phyloP scores from a whole-genome alignment of 192 early-diverging fungal genomes.

The Chytriomyces hyalinus region DNA sequence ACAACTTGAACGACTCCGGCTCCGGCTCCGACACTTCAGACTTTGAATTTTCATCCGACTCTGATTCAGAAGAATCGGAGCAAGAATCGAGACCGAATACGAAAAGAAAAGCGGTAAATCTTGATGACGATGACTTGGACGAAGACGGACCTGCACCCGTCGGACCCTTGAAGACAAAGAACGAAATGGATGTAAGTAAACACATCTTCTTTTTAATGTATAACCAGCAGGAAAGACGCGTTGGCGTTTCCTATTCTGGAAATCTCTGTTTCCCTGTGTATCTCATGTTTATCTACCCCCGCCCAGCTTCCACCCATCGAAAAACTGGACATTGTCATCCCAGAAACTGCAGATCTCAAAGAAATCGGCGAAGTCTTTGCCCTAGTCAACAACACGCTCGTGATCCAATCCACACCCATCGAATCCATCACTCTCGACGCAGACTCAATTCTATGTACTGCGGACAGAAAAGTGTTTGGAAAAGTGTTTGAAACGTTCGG shows the following conservation, averaged over 20 bases:
- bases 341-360: slow-evolving; percentile 54
- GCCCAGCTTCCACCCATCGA: slow-evolving; percentile 40
- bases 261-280: too few relatives aligned
- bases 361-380: slow-evolving; percentile 70
- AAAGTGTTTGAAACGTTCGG: slow-evolving; percentile 87
- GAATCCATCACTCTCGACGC: slow-evolving; percentile 71
- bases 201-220: not conserved
- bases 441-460: slow-evolving; percentile 73
- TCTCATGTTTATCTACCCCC: not conserved
- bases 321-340: slow-evolving; percentile 55
- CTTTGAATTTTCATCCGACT: not conserved
- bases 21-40: slow-evolving; percentile 1
- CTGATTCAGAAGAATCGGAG: not conserved
- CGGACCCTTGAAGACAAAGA: not conserved
- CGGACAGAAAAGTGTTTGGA: slow-evolving; percentile 54
- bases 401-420: slow-evolving; percentile 61
- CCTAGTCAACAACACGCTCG: slow-evolving; percentile 74
- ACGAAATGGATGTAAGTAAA: not conserved
- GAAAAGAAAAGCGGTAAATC: not conserved
- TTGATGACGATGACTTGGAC: not conserved
- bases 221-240: too few relatives aligned
- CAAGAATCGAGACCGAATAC: not conserved
- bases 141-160: not conserved
- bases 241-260: too few relatives aligned
- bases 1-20: not conserved